These are phyloP conservation scores for Panaeolus papilionaceus DNA, from an alignment of 768 basidiomycete genomes.

Conservation along the genomic window DNA sequence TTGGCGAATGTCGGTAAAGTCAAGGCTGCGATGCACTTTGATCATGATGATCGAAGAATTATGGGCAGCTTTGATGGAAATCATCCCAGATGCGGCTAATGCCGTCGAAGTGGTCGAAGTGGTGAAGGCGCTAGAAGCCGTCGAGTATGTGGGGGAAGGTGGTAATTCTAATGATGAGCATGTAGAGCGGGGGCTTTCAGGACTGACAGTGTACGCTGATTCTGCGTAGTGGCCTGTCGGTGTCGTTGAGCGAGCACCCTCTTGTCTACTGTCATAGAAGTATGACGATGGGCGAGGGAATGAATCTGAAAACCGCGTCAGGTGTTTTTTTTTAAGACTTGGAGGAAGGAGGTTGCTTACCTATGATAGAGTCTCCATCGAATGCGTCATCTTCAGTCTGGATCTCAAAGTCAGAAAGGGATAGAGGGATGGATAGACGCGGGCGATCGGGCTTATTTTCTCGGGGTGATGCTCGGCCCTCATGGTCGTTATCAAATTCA, in stretches of 20 bases:
- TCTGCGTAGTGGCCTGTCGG: slow-evolving; percentile 16
- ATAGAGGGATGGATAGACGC: slow-evolving; percentile 40
- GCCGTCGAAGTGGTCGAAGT: slow-evolving; percentile 34
- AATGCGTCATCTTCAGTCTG: slow-evolving; percentile 45
- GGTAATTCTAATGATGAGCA: slow-evolving; percentile 32
- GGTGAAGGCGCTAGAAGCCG: slow-evolving; percentile 30
- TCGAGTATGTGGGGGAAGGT: slow-evolving; percentile 41
- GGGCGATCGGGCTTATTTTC: slow-evolving; percentile 24
- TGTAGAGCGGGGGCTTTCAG: slow-evolving; percentile 25
- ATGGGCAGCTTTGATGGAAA: slow-evolving; percentile 71
- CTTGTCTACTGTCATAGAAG: slow-evolving; percentile 31
- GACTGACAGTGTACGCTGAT: slow-evolving; percentile 22
- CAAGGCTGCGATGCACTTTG: slow-evolving; percentile 52
- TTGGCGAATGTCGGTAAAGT: slow-evolving; percentile 59
- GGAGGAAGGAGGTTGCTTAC: slow-evolving; percentile 24
- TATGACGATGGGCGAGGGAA: slow-evolving; percentile 50
- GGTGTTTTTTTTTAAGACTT: background rate
- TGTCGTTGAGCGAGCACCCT: slow-evolving; percentile 15
- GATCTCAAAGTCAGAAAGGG: slow-evolving; percentile 49
- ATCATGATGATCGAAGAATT: slow-evolving; percentile 69
- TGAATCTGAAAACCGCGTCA: slow-evolving; percentile 38
- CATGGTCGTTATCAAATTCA: slow-evolving; percentile 18
- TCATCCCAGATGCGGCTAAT: slow-evolving; percentile 35
- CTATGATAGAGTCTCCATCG: slow-evolving; percentile 38
- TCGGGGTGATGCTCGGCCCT: slow-evolving; percentile 8